Conservation (phyloP, 2,329 filamentous ascomycete genomes). For the Talaromyces verruculosus region DNA sequence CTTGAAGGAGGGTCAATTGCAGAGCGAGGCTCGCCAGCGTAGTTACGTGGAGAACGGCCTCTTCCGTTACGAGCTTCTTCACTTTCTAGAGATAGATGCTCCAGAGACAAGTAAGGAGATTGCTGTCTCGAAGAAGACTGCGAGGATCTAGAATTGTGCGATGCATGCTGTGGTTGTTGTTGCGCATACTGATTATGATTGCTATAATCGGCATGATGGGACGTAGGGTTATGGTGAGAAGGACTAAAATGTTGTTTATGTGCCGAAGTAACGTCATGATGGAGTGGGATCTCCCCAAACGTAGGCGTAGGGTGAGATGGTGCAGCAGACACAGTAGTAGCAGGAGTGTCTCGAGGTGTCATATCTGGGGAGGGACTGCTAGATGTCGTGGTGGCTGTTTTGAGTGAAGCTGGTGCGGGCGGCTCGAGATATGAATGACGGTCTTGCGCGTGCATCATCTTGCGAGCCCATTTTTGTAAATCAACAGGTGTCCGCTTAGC, state of each 20-base stretch:
- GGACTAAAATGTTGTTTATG: slow-evolving; percentile 26
- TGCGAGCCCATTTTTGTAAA: slow-evolving; percentile 86
- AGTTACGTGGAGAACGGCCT: slow-evolving; percentile 32
- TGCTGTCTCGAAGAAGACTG: slow-evolving; percentile 21
- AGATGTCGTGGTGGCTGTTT: slow-evolving; percentile 19
- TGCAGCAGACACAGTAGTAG: slow-evolving; percentile 42
- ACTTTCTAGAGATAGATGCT: slow-evolving; percentile 47
- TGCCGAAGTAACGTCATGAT: slow-evolving; percentile 35
- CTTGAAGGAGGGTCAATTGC: slow-evolving; percentile 40
- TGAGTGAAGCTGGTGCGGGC: slow-evolving; percentile 73
- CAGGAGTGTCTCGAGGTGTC: slow-evolving; percentile 23
- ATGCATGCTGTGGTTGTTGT: slow-evolving; percentile 22
- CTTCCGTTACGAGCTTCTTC: slow-evolving; percentile 35
- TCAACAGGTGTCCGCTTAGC: slow-evolving; percentile 96
- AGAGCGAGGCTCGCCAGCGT: slow-evolving; percentile 38
- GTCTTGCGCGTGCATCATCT: slow-evolving; percentile 92
- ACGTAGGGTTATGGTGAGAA: not conserved
- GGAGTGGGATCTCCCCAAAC: slow-evolving; percentile 69
- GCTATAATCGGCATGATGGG: slow-evolving; percentile 12
- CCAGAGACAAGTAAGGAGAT: slow-evolving; percentile 42
- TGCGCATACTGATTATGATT: not conserved
- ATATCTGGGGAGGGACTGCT: slow-evolving; percentile 21
- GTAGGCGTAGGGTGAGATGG: slow-evolving; percentile 60
- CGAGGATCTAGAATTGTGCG: slow-evolving; percentile 20
- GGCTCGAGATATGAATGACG: slow-evolving; percentile 90